Evolutionary conservation across 495 filamentous ascomycete species (phyloP), one percentile per base, ranked within the genome.

Genomic region (Cercophora samala): DNA sequence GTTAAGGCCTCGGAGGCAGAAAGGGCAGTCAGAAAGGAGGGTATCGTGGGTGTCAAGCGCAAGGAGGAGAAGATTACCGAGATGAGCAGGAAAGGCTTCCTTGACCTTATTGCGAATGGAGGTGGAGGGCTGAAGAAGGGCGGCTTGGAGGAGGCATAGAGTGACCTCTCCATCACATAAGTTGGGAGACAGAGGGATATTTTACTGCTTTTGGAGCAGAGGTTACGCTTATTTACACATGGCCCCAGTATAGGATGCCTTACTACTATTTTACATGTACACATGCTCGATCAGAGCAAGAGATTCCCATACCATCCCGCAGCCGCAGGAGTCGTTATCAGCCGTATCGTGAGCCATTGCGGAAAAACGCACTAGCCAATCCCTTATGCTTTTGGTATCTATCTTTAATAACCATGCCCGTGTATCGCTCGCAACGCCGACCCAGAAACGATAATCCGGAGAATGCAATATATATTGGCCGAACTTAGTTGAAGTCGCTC

Each of bases 11-110:
- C 88, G 72, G 87, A 92, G 74, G 92, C 92, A 11, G 87, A 88
- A 72, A 85, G 81, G 79, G 84, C 83, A 51, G 86, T 87, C 37
- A 81, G 85, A 74, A 83, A 85, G 73, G 88, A 90, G 76, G 91
- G 90, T n/a, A 81, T 94, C 15, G 82, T 93, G 58, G 92, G 91
- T 17, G 81, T 86, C 64, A 86, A 82, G 67, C 83, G 89, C 77
- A 86, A 89, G 70, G 87, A 93, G 81, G 92, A 95, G 83, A 89
- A 86, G 74, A 87, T 93, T 54, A 93, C 89, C 64, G 93, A 97
- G 82, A 96, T 98, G 89, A 93, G 90, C 78, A 95, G 94, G 83
- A 88, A 97, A 79, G 93, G 93, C 8, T 99, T 98, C 80, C 79
- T 99, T 76, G 93, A 97, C 62, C 73, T 97, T 75, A 97, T 99